A percentile compares a stretch with the other conserved stretches of the same genome.
Conservation (phyloP, 768 basidiomycete species). For the Mycena galericulata region DNA sequence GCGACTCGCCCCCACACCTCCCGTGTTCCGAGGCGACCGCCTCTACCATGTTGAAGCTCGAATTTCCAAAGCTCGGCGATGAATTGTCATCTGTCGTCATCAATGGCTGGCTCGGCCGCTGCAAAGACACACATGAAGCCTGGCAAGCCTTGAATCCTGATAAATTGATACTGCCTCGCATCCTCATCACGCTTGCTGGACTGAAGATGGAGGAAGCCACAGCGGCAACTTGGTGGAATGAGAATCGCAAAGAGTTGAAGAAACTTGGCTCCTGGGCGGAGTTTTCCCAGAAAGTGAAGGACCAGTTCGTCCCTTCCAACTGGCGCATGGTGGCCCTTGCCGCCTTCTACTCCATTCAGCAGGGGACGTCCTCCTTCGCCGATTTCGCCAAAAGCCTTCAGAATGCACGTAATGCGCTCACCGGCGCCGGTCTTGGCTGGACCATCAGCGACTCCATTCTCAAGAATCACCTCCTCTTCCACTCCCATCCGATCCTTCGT, state of each 20-base stretch:
- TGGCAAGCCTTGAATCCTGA: constrained; percentile 4
- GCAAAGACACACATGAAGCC: constrained; percentile 2
- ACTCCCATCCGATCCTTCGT: constrained; percentile 3
- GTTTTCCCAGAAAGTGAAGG: neutral
- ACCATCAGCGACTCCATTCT: constrained; percentile 3
- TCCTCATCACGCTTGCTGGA: constrained; percentile 7
- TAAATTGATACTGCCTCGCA: neutral
- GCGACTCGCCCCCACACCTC: neutral
- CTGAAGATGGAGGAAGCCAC: neutral
- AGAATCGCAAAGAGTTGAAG: neutral
- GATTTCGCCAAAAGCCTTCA: neutral
- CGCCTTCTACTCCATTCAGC: neutral
- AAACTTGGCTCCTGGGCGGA: neutral
- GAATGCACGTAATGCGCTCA: neutral
- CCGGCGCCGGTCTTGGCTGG: neutral
- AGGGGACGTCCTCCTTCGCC: neutral
- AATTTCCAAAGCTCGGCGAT: constrained; percentile 1
- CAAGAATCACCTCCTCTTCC: constrained; percentile 18
- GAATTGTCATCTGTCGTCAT: neutral
- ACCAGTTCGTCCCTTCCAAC: constrained; percentile 2
- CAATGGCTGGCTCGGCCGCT: constrained; percentile 6
- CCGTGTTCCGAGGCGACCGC: neutral
- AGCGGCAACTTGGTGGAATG: constrained; percentile 1
- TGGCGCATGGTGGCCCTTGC: neutral
- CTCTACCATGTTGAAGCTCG: constrained; percentile 4